phyloP scores from a whole-genome alignment of 2,329 filamentous ascomycete species.

The Periglandula ipomoeae region DNA sequence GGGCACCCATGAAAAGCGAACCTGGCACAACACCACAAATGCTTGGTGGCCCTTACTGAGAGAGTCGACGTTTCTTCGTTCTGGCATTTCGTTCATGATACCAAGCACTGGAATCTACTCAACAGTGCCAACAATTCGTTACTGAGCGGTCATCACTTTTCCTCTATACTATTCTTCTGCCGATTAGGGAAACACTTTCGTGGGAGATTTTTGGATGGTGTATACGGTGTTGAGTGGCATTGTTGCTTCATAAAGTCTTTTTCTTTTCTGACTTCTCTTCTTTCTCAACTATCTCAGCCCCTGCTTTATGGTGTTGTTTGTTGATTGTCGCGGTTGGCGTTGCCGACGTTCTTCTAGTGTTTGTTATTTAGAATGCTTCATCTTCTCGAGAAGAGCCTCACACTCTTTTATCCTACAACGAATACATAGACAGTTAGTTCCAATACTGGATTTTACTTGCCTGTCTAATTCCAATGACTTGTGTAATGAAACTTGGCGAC shows the following conservation, averaged over 20 bases:
- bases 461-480: too few species aligned
- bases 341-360: not conserved
- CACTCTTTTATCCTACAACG: conserved; percentile 9
- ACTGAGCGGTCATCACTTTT: not conserved
- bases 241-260: not conserved
- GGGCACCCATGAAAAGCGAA: conserved; percentile 20
- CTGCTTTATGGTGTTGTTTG: not conserved
- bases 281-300: not conserved
- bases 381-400: conserved; percentile 25
- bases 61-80: not conserved
- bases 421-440: not conserved
- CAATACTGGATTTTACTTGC: not conserved
- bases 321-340: not conserved
- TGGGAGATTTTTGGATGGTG: not conserved
- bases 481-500: too few species aligned
- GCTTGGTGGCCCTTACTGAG: not conserved
- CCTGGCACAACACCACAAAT: conserved; percentile 8
- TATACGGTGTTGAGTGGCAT: not conserved
- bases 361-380: conserved; percentile 20
- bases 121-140: not conserved
- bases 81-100: not conserved
- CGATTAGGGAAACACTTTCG: not conserved
- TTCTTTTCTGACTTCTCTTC: not conserved
- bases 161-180: not conserved
- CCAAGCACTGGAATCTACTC: not conserved